Evolutionary conservation across 371 early-diverging fungal genomes (phyloP), one percentile per base, ranked within the genome.

Genomic region (Neoconidiobolus thromboides): DNA sequence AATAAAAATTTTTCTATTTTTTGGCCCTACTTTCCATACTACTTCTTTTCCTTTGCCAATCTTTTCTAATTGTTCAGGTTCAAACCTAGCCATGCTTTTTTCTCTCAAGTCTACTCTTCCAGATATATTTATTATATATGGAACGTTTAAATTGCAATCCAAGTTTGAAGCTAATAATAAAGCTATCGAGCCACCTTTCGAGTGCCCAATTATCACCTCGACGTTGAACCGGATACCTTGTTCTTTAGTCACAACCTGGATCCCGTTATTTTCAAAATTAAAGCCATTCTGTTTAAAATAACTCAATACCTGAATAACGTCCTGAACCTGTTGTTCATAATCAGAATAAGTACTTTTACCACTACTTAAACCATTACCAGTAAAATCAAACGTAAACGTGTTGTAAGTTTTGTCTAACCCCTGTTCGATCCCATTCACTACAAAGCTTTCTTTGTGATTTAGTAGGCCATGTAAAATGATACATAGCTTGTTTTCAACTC

Each of bases 101-200:
- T 52, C 55, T 42, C 38, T n/a, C 10, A 55, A 14, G 10, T 55
- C 38, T 6, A 10, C 10, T 5, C 55, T n/a, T 55, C 55, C 55
- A 3, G 55, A 55, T 7, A 39, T 44, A 37, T 53, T 61, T 14
- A 50, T 48, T 10, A 26, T 57, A 14, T 36, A 43, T 4, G 56
- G 9, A 39, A 47, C n/a, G 42, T 46, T 38, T 26, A 26, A 26
- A 26, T 26, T 26, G 36, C 15, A 42, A 9, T 49, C 2, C 38
- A 47, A 12, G 7, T 40, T 55, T 0, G 46, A 39, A 26, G 55
- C 62, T 44, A 56, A 41, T 1, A 55, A 44, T 1, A 62, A 9
- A 1, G 46, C 53, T 12, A 62, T 60, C 43, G 60, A 4, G 48
- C 63, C 47, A 63, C 15, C 15, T 44, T 58, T 39, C 38, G 43